These are phyloP conservation scores for Alternaria solani DNA, from an alignment of 2,329 filamentous ascomycete species.

Conservation along the genomic window DNA sequence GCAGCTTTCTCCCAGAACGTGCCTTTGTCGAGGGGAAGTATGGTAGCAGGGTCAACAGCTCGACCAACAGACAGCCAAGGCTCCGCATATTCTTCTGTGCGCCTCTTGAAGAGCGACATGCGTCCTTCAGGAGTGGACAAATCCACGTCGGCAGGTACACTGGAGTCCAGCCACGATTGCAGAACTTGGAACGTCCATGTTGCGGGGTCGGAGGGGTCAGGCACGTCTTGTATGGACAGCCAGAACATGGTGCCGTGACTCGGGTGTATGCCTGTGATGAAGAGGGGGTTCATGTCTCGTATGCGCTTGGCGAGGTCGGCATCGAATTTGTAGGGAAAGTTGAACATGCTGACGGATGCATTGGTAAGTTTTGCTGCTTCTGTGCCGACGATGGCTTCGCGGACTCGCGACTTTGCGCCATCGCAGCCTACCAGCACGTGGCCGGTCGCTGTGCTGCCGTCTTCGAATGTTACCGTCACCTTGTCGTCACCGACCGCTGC, in stretches of 20 bases:
- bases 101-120: conserved; percentile 32
- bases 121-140: conserved; percentile 24
- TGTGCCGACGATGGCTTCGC: conserved; percentile 26
- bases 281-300: background rate
- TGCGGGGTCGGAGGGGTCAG: conserved; percentile 33
- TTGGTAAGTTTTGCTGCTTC: conserved; percentile 27
- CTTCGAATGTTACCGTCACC: conserved; percentile 30
- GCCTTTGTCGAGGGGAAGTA: conserved; percentile 38
- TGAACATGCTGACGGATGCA: conserved; percentile 33
- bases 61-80: conserved; percentile 35
- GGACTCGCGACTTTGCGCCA: conserved; percentile 26
- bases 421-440: conserved; percentile 33
- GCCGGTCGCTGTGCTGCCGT: conserved; percentile 26
- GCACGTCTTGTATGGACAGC: conserved; percentile 37
- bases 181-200: conserved; percentile 46
- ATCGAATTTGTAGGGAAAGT: conserved; percentile 23
- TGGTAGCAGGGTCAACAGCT: conserved; percentile 1
- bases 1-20: conserved; percentile 42
- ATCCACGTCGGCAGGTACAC: conserved; percentile 22
- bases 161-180: conserved; percentile 31
- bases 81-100: conserved; percentile 35
- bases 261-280: conserved; percentile 8
- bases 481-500: conserved; percentile 19
- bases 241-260: conserved; percentile 14
- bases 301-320: conserved; percentile 10